A percentile compares a stretch with the other conserved stretches of the same genome.
phyloP scores from a whole-genome alignment of 2,329 filamentous ascomycete species.

The Pseudocercospora vitis region DNA sequence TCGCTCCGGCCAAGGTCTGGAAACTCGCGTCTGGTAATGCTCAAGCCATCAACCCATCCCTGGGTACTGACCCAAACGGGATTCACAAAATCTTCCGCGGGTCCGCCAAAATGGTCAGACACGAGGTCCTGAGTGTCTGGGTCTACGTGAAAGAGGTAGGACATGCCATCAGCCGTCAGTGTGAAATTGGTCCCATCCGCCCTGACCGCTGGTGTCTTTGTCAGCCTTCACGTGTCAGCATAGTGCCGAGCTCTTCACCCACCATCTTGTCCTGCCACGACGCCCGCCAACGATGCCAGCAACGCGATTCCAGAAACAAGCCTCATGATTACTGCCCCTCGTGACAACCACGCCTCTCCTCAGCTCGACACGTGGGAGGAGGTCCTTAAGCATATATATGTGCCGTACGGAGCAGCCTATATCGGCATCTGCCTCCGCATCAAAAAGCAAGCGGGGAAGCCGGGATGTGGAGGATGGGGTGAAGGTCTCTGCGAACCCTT shows the following conservation, averaged over 20 bases:
- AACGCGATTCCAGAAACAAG: constrained; percentile 6
- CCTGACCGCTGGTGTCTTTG: constrained; percentile 47
- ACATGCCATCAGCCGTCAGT: constrained; percentile 57
- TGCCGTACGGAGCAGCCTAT: background rate
- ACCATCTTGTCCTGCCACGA: constrained; percentile 12
- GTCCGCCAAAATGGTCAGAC: constrained; percentile 62
- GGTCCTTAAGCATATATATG: background rate
- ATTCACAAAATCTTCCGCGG: constrained; percentile 54
- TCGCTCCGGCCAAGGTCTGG: constrained; percentile 65
- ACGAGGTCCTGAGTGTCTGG: constrained; percentile 56
- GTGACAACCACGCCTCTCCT: background rate
- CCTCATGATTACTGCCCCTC: constrained; percentile 10
- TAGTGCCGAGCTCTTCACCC: background rate
- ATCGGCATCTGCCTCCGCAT: constrained; percentile 3
- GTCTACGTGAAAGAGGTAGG: constrained; percentile 65
- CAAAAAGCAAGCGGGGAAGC: background rate
- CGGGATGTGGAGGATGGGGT: constrained; percentile 13
- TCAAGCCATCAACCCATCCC: constrained; percentile 57
- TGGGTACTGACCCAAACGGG: constrained; percentile 41
- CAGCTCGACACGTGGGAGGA: background rate
- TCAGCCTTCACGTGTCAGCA: background rate
- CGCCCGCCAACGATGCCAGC: constrained; percentile 7
- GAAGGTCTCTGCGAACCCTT: background rate
- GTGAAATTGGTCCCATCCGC: constrained; percentile 59
- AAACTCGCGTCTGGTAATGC: constrained; percentile 60